Evolutionary conservation across 1,284 basidiomycete genomes (phyloP).

Genomic region (Binderoboletus segoi): DNA sequence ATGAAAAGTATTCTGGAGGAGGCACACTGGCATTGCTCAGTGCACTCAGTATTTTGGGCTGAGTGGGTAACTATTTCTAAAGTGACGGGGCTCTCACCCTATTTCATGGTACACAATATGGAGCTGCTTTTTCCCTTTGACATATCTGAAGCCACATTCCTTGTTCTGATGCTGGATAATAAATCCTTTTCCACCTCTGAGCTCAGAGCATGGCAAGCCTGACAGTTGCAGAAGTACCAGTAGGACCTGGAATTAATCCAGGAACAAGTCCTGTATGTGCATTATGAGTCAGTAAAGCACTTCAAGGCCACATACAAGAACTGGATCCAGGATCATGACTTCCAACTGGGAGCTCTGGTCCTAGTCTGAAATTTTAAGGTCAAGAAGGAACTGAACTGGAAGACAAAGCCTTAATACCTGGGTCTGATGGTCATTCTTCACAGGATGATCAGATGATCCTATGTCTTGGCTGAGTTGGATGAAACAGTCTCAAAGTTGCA

Average conservation of each 20-base stretch:
- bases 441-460: background rate
- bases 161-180: conserved; percentile 16
- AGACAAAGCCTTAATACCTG: background rate
- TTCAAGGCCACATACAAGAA: conserved; percentile 27
- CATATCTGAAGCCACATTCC: conserved; percentile 42
- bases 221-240: background rate
- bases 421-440: background rate
- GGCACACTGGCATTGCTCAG: background rate
- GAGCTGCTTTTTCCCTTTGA: conserved; percentile 45
- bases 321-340: conserved; percentile 37
- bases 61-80: background rate
- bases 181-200: background rate
- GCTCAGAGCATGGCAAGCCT: background rate
- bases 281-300: conserved; percentile 15
- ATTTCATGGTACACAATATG: conserved; percentile 38
- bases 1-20: background rate
- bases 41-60: background rate
- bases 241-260: background rate
- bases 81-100: conserved; percentile 24
- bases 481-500: background rate
- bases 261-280: conserved; percentile 11
- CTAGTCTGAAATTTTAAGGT: conserved; percentile 22
- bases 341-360: conserved; percentile 39
- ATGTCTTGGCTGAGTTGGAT: conserved; percentile 2
- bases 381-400: background rate